Evolutionary conservation across 495 filamentous ascomycete species (phyloP), one percentile per base, ranked within the genome.

Genomic region (Thermochaetoides thermophila): DNA sequence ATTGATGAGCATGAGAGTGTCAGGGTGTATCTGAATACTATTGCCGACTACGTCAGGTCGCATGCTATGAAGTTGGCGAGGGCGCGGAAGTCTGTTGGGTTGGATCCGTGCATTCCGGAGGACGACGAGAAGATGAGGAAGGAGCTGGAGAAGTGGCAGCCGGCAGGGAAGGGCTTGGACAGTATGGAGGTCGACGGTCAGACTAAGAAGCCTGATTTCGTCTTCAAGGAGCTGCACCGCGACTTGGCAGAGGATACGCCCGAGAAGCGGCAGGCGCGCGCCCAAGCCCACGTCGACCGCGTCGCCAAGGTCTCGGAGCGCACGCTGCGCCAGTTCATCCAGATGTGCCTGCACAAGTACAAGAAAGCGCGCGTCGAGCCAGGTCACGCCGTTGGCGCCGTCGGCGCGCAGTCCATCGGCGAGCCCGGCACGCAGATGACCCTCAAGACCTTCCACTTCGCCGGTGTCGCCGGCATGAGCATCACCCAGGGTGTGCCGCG

Each of bases 381-480:
- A 6, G 91, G 91, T 3, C 87, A 94, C 48, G 89, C 89, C 9
- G 89, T 96, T n/a, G 89, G 91, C 35, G 91, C 89, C 8, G 83
- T 96, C 21, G 89, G 87, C 44, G 91, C 91, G 10, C 91, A 97
- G 57, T 94, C 85, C 18, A 96, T 97, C 48, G 89, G 91, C 50
- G 91, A 97, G 49, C 89, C 91, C 0, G 89, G 91, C 52, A 97
- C 91, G 3, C 91, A 97, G 57, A 97, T 97, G 91, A 97, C 89
- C 2, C 64, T 97, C 46, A 96, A 96, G 61, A 97, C 89, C 53
- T 97, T 97, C 76, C 89, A 97, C 78, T 97, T 97, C 62, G 89
- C 89, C 48, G 89, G 89, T 79, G 91, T 97, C 40, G 91, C 87
- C 16, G 85, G 85, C 48, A 95, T 97, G 87, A 91, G 81, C 67